These are phyloP conservation scores for Pisolithus microcarpus DNA, from an alignment of 768 basidiomycete genomes.

Conservation along the genomic window DNA sequence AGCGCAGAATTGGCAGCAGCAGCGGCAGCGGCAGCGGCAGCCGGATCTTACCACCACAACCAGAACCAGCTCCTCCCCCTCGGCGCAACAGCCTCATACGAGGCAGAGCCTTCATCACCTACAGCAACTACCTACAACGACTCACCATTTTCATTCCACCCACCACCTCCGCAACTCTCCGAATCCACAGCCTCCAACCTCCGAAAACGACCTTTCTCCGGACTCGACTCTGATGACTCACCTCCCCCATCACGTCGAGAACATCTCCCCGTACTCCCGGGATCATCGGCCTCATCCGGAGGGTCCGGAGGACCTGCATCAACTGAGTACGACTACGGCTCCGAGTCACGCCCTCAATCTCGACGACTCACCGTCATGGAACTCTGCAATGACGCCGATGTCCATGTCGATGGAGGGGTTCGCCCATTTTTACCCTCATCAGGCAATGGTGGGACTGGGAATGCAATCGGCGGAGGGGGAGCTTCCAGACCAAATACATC, in stretches of 20 bases:
- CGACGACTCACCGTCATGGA: conserved; percentile 81
- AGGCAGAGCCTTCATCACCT: conserved; percentile 20
- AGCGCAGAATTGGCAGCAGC: conserved; percentile 32
- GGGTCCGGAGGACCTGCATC: conserved; percentile 13
- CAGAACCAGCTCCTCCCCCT: conserved; percentile 12
- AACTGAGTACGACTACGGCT: conserved; percentile 55
- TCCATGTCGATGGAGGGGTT: conserved; percentile 37
- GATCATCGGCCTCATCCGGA: conserved; percentile 9
- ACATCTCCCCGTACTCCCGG: conserved; percentile 12
- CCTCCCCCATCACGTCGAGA: conserved; percentile 27
- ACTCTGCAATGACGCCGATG: conserved; percentile 71
- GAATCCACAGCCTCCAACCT: conserved; percentile 35
- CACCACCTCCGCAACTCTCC: conserved; percentile 40
- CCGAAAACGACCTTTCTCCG: conserved; percentile 57
- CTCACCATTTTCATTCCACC: conserved; percentile 76
- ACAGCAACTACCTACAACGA: conserved; percentile 33
- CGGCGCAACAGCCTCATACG: conserved; percentile 13
- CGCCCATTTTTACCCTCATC: conserved; percentile 40
- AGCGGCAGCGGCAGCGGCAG: conserved; percentile 17
- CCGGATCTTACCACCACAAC: conserved; percentile 21
- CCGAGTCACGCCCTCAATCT: conserved; percentile 72
- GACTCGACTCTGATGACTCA: conserved; percentile 43
- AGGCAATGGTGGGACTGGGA: background rate
- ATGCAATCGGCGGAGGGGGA: conserved; percentile 4
- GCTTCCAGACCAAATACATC: conserved; percentile 39